These are phyloP conservation scores for Pyrus pyrifolia DNA, from an alignment of 306 rosid genomes.

Conservation along the genomic window DNA sequence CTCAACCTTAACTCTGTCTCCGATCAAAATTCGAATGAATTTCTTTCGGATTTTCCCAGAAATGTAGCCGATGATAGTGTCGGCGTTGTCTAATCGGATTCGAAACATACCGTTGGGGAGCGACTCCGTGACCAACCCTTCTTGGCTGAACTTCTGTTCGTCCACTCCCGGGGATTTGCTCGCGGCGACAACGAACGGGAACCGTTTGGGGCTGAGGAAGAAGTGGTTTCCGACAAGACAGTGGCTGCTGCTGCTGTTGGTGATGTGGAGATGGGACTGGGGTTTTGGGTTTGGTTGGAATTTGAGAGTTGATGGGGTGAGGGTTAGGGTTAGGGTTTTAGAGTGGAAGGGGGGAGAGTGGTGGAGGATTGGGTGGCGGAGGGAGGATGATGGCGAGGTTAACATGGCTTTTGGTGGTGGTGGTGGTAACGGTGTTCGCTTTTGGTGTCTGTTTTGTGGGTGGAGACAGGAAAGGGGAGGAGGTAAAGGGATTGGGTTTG, in stretches of 20 bases:
- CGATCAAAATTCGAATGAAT: slow-evolving; percentile 43
- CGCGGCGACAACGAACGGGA: slow-evolving; percentile 9
- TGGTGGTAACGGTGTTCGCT: neutral
- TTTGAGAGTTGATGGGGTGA: neutral
- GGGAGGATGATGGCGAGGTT: neutral
- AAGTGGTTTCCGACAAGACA: too few species aligned
- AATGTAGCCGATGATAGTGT: slow-evolving; percentile 46
- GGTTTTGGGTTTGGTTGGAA: neutral
- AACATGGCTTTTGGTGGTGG: neutral
- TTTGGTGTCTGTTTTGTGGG: neutral
- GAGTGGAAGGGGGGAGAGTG: neutral
- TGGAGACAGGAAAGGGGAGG: neutral
- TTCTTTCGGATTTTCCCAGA: slow-evolving; percentile 53
- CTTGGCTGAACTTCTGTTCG: slow-evolving; percentile 42
- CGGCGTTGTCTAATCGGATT: slow-evolving; percentile 40
- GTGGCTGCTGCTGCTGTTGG: neutral
- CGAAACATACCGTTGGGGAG: slow-evolving; percentile 55
- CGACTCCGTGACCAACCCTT: slow-evolving; percentile 42
- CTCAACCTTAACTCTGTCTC: slow-evolving; percentile 51
- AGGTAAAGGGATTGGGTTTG: slow-evolving; percentile 1
- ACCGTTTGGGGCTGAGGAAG: neutral
- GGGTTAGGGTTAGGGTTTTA: slow-evolving; percentile 7
- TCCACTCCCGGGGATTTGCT: slow-evolving; percentile 30
- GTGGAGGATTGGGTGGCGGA: slow-evolving; percentile 7
- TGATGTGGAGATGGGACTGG: neutral